These are phyloP conservation scores for Zasmidium citrigriseum DNA, from an alignment of 2,329 filamentous ascomycete genomes.

Conservation along the genomic window DNA sequence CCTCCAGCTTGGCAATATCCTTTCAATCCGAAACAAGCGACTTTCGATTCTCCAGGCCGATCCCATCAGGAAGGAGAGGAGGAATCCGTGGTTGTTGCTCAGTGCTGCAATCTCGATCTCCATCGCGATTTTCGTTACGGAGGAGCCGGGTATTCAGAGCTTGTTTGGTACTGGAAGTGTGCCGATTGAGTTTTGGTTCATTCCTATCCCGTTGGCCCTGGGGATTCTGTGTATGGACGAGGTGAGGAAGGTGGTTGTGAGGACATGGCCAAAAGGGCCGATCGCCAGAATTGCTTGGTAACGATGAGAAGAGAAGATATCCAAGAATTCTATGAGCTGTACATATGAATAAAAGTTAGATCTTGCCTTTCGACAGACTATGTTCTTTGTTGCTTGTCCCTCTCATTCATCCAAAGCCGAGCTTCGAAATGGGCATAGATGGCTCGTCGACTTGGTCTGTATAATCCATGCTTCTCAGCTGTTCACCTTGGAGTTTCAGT, in stretches of 20 bases:
- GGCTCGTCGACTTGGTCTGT: too few species aligned
- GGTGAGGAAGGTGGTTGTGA: not conserved
- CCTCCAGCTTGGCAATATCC: not conserved
- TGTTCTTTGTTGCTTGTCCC: too few species aligned
- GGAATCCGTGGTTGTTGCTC: not conserved
- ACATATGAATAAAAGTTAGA: not conserved
- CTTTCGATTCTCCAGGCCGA: not conserved
- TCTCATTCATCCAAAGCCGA: too few species aligned
- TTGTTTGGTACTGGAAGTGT: not conserved
- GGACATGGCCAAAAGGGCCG: not conserved
- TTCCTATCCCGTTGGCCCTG: not conserved
- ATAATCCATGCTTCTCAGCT: too few species aligned
- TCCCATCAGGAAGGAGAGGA: not conserved
- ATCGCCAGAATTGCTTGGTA: not conserved
- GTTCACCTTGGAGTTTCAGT: too few species aligned
- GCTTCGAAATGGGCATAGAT: too few species aligned
- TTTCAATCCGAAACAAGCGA: not conserved
- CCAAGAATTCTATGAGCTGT: not conserved
- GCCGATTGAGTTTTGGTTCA: not conserved
- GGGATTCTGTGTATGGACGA: not conserved
- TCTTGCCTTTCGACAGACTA: too few species aligned
- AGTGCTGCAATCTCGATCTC: not conserved
- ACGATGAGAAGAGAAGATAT: not conserved
- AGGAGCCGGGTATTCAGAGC: not conserved
- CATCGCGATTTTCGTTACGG: not conserved